Evolutionary conservation across 208 protist species (phyloP), one percentile per base, ranked within the genome.

Genomic region (Acanthamoeba rhysodes): DNA sequence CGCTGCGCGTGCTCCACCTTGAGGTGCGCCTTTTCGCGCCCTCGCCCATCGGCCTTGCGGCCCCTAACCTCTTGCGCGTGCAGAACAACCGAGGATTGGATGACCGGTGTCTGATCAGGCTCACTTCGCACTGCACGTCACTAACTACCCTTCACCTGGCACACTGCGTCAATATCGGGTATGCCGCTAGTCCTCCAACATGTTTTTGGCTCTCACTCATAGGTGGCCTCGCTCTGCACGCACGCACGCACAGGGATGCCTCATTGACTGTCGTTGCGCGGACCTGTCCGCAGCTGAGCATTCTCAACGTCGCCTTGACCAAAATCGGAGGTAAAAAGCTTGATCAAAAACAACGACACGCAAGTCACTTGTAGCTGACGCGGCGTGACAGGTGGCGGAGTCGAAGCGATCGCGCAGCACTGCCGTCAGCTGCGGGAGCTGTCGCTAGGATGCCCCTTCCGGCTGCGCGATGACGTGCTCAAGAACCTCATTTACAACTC

Each of bases 401-500:
- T 94, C 24, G 90, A 94, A 37, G 55, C 68, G 64, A 84, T 94
- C 34, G 90, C 68, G 34, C 90, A 64, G 4, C 41, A 94, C 90
- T 94, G 90, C 66, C 18, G 32, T 4, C 72, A 84, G 53, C 68
- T 94, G 41, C 66, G 48, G 24, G 90, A 94, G 66, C 68, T 94
- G 34, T 45, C 22, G 14, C 10, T 94, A 16, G 90, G 90, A 6
- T 94, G 90, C 29, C 90, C 90, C 24, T 94, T 62, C 72, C 59
- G 90, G 8, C 29, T 94, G 34, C 41, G 90, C 27, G 90, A 94
- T 18, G 68, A 94, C 64, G 27, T 84, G 22, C 90, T 94, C 34
- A 78, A 82, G 45, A 94, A 76, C n/a, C 90, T 94, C 55, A 94
- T 94, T 37, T 78, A 94, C 66, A 94, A 48, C 45, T 82, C 62